Evolutionary conservation across 2,329 filamentous ascomycete genomes (phyloP), one percentile per base, ranked within the genome.

Genomic region (Myriosclerotinia curreyana): DNA sequence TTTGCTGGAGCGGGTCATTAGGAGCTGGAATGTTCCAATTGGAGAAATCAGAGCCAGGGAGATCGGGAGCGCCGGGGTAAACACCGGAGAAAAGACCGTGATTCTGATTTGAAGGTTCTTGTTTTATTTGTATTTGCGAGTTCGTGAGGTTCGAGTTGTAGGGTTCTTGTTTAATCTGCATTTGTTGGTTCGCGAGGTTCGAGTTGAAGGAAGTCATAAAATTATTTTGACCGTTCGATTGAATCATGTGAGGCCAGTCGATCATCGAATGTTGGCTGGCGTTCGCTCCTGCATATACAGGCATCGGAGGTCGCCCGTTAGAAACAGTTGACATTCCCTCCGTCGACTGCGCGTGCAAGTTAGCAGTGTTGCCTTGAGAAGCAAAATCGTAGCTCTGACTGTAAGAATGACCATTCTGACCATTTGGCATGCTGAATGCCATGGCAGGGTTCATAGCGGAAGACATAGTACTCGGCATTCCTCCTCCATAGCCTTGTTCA

Each of bases 211-310:
- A 62, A 49, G 81, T 84, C 80, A 84, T 83, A 78, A 85, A 86
- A 77, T 82, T 80, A 78, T 86, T 80, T 77, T 88, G 84, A 79
- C 84, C 82, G 83, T 86, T 86, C 80, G 86, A 78, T 80, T 87
- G 88, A 80, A 91, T 91, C 86, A 92, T 89, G 76, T 88, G 84
- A 74, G 87, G 83, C 89, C 89, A 92, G 79, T 91, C 88, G 65
- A 89, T 79, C 80, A 82, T 78, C 75, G 83, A 81, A 78, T 86
- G 84, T 76, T 82, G 82, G 77, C 82, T 78, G 63, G 65, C 67
- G 77, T 82, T 83, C 71, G 83, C 83, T 74, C 76, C 77, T 48
- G 79, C 80, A 74, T 79, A 81, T 76, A 86, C 86, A 49, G 65
- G 62, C 62, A 66, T 56, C 36, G 64, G 36, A 80, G 86, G 85